These are phyloP conservation scores for Bruguiera hainesii DNA, from an alignment of 441 rosid species.

Conservation along the genomic window DNA sequence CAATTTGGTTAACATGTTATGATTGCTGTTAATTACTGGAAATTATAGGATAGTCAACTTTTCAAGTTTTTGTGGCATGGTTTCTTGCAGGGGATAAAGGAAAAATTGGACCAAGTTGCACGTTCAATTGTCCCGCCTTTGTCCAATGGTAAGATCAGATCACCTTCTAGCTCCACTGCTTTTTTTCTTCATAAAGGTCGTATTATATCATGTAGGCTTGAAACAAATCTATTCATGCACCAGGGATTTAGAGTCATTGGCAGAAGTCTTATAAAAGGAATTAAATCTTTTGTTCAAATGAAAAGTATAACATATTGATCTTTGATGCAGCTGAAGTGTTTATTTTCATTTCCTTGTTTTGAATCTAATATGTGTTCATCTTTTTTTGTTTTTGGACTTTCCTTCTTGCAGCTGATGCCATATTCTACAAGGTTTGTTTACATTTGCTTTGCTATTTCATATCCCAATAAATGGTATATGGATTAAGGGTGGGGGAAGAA, in stretches of 20 bases:
- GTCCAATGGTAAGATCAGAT: constrained; percentile 42
- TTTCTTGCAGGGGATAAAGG: constrained; percentile 56
- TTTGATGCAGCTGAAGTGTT: neutral
- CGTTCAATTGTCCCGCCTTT: constrained; percentile 50
- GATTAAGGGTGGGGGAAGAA: too few species aligned
- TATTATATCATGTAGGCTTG: neutral
- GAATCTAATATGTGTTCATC: constrained; percentile 16
- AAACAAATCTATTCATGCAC: neutral
- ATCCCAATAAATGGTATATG: neutral
- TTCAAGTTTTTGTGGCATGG: constrained; percentile 2
- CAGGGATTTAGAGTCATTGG: too few species aligned
- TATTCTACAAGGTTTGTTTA: constrained; percentile 66
- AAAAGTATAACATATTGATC: too few species aligned
- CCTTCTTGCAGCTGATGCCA: constrained; percentile 54
- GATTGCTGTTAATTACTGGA: neutral
- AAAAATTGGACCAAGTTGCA: constrained; percentile 63
- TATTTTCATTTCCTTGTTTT: constrained; percentile 6
- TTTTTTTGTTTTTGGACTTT: constrained; percentile 15
- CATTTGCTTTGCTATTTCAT: constrained; percentile 14
- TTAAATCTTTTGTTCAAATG: too few species aligned
- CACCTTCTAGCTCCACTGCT: neutral
- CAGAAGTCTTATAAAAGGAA: too few species aligned
- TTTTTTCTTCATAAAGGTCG: neutral
- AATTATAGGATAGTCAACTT: neutral
- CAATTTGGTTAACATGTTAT: neutral